Evolutionary conservation across 108 stramenopile species (phyloP).

Genomic region (Fistulifera pelliculosa): DNA sequence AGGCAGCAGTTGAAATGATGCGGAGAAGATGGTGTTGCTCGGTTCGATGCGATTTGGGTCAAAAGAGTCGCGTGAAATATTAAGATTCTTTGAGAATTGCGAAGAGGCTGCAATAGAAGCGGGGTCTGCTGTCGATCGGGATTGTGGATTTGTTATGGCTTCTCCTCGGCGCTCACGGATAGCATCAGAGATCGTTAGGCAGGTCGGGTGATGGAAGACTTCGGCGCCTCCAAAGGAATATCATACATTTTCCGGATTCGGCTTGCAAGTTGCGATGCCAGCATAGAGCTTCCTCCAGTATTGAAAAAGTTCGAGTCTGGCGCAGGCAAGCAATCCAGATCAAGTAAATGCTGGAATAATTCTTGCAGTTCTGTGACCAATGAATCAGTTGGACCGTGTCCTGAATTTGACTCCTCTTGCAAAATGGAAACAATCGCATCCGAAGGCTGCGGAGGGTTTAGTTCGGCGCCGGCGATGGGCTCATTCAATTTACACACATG

Average conservation of each 20-base stretch:
- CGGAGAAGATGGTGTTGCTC: conserved; percentile 1
- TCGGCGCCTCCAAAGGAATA: conserved; percentile 38
- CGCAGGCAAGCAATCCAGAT: conserved; percentile 44
- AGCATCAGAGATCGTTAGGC: conserved; percentile 25
- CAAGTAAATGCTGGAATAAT: conserved; percentile 29
- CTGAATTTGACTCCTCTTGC: not conserved
- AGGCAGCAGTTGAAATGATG: conserved; percentile 35
- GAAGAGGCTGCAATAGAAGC: not conserved
- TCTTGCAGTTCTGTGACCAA: conserved; percentile 35
- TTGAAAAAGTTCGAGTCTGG: conserved; percentile 38
- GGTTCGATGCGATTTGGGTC: not conserved
- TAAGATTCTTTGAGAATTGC: not conserved
- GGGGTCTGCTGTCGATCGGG: not conserved
- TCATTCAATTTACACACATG: conserved; percentile 4
- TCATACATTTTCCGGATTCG: conserved; percentile 31
- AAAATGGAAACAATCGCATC: conserved; percentile 37
- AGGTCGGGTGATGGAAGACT: conserved; percentile 40
- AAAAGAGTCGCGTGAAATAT: not conserved
- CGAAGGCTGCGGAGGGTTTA: conserved; percentile 11
- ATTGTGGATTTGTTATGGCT: not conserved
- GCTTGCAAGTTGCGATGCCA: conserved; percentile 48
- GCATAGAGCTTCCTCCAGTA: conserved; percentile 42
- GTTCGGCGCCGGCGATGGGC: not conserved
- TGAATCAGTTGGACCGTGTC: conserved; percentile 22
- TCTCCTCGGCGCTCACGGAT: conserved; percentile 16